Evolutionary conservation across 1,284 basidiomycete genomes (phyloP).

Genomic region (Meira miltonrushii): DNA sequence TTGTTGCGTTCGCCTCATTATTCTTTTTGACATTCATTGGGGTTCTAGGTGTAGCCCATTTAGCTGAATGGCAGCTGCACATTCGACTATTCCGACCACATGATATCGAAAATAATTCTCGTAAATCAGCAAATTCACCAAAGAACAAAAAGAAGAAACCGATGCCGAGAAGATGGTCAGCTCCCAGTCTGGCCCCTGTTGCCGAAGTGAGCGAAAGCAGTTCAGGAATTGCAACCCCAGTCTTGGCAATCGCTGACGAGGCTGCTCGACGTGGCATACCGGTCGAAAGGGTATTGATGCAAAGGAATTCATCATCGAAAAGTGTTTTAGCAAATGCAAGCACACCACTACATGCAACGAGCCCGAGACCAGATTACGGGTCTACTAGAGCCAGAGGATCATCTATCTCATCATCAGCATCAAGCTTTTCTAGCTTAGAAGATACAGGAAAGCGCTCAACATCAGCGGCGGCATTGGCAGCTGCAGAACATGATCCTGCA

Average conservation of each 20-base stretch:
- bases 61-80: constrained; percentile 50
- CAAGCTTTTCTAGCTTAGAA: background rate
- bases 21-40: constrained; percentile 65
- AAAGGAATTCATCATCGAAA: background rate
- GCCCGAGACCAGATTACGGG: background rate
- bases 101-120: constrained; percentile 6
- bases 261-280: constrained; percentile 14
- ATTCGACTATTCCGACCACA: constrained; percentile 20
- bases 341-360: background rate
- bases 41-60: constrained; percentile 35
- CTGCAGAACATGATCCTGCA: constrained; percentile 12
- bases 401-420: background rate
- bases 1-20: constrained; percentile 66
- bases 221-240: constrained; percentile 46
- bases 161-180: constrained; percentile 27
- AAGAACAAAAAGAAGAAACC: constrained; percentile 12
- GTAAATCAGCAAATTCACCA: background rate
- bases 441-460: background rate
- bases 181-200: constrained; percentile 46
- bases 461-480: constrained; percentile 1
- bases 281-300: constrained; percentile 2
- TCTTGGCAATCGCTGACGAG: constrained; percentile 31
- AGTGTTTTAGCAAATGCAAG: background rate
- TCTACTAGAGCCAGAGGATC: background rate
- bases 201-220: constrained; percentile 49